A percentile compares a stretch with the other conserved stretches of the same genome.
Evolutionary conservation across 495 filamentous ascomycete species (phyloP).

Genomic region (Lineolata rhizophorae): DNA sequence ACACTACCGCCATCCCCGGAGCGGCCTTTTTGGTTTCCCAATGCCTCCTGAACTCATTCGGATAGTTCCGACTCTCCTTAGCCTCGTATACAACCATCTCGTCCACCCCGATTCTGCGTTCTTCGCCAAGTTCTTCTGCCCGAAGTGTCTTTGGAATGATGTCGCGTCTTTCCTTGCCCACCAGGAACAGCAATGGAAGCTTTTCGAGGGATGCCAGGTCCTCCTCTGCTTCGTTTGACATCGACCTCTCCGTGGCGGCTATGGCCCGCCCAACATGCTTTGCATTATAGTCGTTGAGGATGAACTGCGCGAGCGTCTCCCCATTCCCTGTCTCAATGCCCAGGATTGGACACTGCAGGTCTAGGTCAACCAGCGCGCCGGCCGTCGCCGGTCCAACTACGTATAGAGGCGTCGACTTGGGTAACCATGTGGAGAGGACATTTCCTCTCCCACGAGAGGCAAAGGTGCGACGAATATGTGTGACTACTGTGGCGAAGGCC

Average conservation of each 20-base stretch:
- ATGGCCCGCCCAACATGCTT: slow-evolving; percentile 6
- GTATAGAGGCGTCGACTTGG: slow-evolving; percentile 42
- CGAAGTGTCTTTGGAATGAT: slow-evolving; percentile 66
- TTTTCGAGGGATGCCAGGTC: slow-evolving; percentile 13
- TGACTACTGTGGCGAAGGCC: slow-evolving; percentile 49
- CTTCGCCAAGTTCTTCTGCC: slow-evolving; percentile 20
- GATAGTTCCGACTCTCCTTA: slow-evolving; percentile 52
- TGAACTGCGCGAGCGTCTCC: slow-evolving; percentile 50
- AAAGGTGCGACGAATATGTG: no score
- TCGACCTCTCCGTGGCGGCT: no score
- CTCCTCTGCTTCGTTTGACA: not conserved
- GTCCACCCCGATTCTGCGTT: slow-evolving; percentile 35
- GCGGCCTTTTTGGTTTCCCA: slow-evolving; percentile 16
- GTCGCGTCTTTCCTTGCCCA: slow-evolving; percentile 69
- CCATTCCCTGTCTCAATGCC: slow-evolving; percentile 70
- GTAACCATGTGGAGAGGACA: slow-evolving; percentile 3
- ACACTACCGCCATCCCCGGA: slow-evolving; percentile 24
- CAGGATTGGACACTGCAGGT: slow-evolving; percentile 16
- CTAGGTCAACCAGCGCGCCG: slow-evolving; percentile 39
- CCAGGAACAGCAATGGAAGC: slow-evolving; percentile 58
- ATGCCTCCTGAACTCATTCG: no score
- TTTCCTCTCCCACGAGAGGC: no score
- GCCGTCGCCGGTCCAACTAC: slow-evolving; percentile 85
- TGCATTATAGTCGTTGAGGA: slow-evolving; percentile 46
- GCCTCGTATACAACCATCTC: slow-evolving; percentile 78